Evolutionary conservation across 495 filamentous ascomycete species (phyloP), one percentile per base, ranked within the genome.

Genomic region (Penicillium ucsense): DNA sequence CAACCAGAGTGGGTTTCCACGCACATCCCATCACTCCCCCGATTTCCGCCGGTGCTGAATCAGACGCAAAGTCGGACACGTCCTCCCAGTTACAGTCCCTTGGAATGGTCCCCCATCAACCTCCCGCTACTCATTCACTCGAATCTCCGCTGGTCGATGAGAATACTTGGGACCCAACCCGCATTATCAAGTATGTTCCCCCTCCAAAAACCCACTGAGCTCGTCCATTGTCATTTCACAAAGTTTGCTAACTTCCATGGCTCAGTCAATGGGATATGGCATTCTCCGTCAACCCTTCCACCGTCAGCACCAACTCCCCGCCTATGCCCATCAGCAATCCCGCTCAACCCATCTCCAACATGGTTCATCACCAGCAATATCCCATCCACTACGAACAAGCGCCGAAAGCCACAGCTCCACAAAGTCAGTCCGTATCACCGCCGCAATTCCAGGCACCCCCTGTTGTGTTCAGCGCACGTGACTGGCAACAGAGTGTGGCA

Each of bases 401-500:
- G 35, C 46, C 55, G 41, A 72, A 68, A 44, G 50, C 64, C 27
- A 38, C 63, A 2, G 47, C 71, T 61, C 46, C 65, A 4, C 55
- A 59, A 31, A 45, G 61, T 30, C 81, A 81, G 34, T 65, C 72
- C 2, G 60, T 83, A 12, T 66, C 75, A 5, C 73, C 77, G 29
- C 72, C 74, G 28, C 72, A 80, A 40, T 79, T 81, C 47, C 71
- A 72, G 32, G 64, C 74, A 8, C 69, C 78, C 10, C 77, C 74
- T 6, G 74, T 81, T 10, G 83, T 94, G 52, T 87, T 98, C 47
- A 94, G 88, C 8, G 88, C 92, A 8, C 84, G 84, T 50, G 94
- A 95, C 80, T 98, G 92, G 92, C 90, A 95, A 64, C 86, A 95
- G 56, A 88, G 82, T 38, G 90, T 98, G 54, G 90, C 94, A 9